A percentile compares a stretch with the other conserved stretches of the same genome.
phyloP scores from a whole-genome alignment of 768 basidiomycete genomes.

The Mycena metata region DNA sequence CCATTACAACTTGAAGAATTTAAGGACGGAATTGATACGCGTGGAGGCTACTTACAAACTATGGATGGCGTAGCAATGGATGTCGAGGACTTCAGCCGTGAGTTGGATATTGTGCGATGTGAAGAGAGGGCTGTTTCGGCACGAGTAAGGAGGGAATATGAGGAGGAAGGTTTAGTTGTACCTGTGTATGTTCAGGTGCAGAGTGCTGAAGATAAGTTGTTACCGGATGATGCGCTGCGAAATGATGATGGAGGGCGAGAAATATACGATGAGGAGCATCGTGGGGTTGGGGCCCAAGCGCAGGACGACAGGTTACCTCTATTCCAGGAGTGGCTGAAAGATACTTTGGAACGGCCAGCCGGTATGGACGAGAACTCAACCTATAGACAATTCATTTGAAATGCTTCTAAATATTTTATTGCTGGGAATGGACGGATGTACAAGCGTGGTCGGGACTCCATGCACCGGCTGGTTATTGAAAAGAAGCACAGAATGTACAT shows the following conservation, averaged over 20 bases:
- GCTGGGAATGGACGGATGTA: conserved; percentile 13
- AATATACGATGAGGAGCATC: conserved; percentile 22
- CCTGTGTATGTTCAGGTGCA: conserved; percentile 16
- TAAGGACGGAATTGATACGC: not conserved
- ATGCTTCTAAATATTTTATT: conserved; percentile 12
- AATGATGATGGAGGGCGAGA: conserved; percentile 16
- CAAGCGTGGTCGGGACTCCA: conserved; percentile 1
- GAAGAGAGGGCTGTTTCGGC: no score
- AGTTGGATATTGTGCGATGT: not conserved
- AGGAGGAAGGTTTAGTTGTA: conserved; percentile 3
- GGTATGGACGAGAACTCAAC: not conserved
- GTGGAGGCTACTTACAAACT: not conserved
- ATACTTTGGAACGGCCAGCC: conserved; percentile 12
- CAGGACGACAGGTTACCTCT: conserved; percentile 15
- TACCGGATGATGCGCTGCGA: conserved; percentile 10
- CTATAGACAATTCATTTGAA: conserved; percentile 11
- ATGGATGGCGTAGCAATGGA: not conserved
- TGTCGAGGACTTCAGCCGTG: conserved; percentile 3
- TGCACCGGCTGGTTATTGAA: conserved; percentile 17
- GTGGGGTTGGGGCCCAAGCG: conserved; percentile 1
- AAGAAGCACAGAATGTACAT: no score
- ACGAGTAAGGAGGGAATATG: not conserved
- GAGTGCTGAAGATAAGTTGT: not conserved
- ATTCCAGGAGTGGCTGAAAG: conserved; percentile 15
- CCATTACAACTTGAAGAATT: not conserved